Evolutionary conservation across 768 basidiomycete genomes (phyloP).

Genomic region (Rhizopogon vulgaris): DNA sequence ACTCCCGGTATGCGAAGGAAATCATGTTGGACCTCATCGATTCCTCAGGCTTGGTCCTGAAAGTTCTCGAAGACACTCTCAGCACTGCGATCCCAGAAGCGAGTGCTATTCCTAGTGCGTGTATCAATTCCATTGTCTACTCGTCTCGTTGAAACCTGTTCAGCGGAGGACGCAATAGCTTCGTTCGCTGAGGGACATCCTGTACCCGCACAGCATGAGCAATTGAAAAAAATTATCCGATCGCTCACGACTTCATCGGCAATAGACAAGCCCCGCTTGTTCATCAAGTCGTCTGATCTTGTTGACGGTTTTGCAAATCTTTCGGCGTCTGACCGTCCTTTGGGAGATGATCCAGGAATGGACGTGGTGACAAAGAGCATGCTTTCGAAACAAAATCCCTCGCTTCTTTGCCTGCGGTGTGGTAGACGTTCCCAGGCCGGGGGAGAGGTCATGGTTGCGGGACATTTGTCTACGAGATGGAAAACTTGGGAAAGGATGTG

Average conservation of each 20-base stretch:
- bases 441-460: conserved; percentile 21
- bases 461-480: conserved; percentile 42
- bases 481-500: conserved; percentile 60
- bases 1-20: conserved; percentile 57
- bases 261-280: conserved; percentile 62
- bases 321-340: conserved; percentile 28
- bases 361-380: conserved; percentile 65
- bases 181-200: conserved; percentile 61
- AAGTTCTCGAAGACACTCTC: conserved; percentile 42
- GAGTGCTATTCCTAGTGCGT: conserved; percentile 17
- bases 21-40: conserved; percentile 58
- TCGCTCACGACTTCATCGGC: conserved; percentile 42
- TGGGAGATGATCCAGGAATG: conserved; percentile 32
- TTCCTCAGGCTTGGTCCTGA: conserved; percentile 59
- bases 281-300: conserved; percentile 69
- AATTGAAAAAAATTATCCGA: conserved; percentile 38
- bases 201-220: conserved; percentile 35
- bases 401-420: conserved; percentile 55
- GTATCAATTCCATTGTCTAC: background rate
- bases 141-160: conserved; percentile 3
- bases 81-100: conserved; percentile 26
- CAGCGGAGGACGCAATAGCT: conserved; percentile 46
- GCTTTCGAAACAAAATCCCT: conserved; percentile 33
- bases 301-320: conserved; percentile 52
- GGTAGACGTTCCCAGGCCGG: conserved; percentile 49